Evolutionary conservation across 1,284 basidiomycete genomes (phyloP).

Genomic region (Moesziomyces parantarcticus): DNA sequence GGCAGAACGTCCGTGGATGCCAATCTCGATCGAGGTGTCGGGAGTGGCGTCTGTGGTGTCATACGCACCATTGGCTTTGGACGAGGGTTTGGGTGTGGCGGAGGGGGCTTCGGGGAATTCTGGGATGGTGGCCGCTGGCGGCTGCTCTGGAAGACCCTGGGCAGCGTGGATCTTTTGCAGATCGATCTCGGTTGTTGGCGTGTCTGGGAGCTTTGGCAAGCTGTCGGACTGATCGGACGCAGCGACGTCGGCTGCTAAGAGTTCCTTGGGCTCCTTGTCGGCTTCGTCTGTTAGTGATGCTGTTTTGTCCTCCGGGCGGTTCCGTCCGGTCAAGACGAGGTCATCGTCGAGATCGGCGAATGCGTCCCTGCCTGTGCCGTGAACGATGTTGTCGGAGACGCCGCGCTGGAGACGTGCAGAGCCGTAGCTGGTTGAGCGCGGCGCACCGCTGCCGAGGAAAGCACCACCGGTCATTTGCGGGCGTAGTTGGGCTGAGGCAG

Average conservation of each 20-base stretch:
- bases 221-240: slow-evolving; percentile 7
- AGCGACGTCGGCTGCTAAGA: slow-evolving; percentile 3
- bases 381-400: slow-evolving; percentile 40
- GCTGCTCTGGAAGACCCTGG: slow-evolving; percentile 11
- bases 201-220: slow-evolving; percentile 43
- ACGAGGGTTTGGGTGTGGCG: slow-evolving; percentile 19
- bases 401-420: slow-evolving; percentile 29
- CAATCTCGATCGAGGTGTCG: slow-evolving; percentile 55
- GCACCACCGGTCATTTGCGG: slow-evolving; percentile 60
- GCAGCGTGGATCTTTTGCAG: slow-evolving; percentile 29
- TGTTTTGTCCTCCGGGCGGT: slow-evolving; percentile 24
- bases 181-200: slow-evolving; percentile 43
- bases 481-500: slow-evolving; percentile 30
- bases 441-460: slow-evolving; percentile 36
- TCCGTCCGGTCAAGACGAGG: slow-evolving; percentile 34
- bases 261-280: slow-evolving; percentile 8
- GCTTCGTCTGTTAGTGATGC: slow-evolving; percentile 1
- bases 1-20: slow-evolving; percentile 47
- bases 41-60: slow-evolving; percentile 22
- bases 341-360: slow-evolving; percentile 61
- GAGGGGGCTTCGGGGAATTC: slow-evolving; percentile 51
- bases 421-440: slow-evolving; percentile 30
- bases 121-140: slow-evolving; percentile 25
- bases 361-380: slow-evolving; percentile 45
- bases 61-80: slow-evolving; percentile 21